Evolutionary conservation across 352 stramenopile species (phyloP), one percentile per base, ranked within the genome.

Genomic region (Phytopythium kandeliae): DNA sequence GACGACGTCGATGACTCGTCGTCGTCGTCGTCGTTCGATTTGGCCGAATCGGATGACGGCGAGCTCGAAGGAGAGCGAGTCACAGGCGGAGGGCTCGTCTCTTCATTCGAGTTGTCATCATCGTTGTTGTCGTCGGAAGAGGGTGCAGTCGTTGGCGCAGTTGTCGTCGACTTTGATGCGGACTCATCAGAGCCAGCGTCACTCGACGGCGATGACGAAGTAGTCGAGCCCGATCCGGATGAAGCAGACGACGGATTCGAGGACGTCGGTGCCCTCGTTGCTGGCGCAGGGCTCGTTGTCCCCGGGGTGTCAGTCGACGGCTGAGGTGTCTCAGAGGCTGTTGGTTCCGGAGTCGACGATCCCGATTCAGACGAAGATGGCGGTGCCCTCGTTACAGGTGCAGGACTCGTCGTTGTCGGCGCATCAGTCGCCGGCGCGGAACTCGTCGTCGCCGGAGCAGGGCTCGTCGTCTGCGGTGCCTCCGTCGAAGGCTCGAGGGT

Each of bases 1-100:
- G 43, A 49, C 4, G 50, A 55, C 21, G 50, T 31, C 33, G 58
- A 45, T 33, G 51, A 57, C 15, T 50, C 57, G 15, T 53, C 34
- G 5, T 19, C 31, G 19, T 43, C 37, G 19, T 43, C 37, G 7
- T 43, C 37, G 19, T 24, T 43, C 6, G 37, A 43, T 19, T 43
- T 43, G 6, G 37, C 37, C n/a, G 37, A 43, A 19, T 43, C 37
- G 3, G 43, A 35, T 21, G 43, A 37, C 2, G 43, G 52, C 11
- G 28, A 31, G 28, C 51, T 40, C 9, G 51, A 16, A 35, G 65
- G 65, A 19, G 58, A 38, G 55, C 58, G 60, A 31, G 58, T 74
- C 28, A 74, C 65, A 3, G 65, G 65, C 31, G 61, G 58, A 40
- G 62, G 65, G 53, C 65, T 74, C 26, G 45, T 51, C 45, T 41